phyloP scores from a whole-genome alignment of 2,329 filamentous ascomycete genomes.

The Gremmenia infestans region DNA sequence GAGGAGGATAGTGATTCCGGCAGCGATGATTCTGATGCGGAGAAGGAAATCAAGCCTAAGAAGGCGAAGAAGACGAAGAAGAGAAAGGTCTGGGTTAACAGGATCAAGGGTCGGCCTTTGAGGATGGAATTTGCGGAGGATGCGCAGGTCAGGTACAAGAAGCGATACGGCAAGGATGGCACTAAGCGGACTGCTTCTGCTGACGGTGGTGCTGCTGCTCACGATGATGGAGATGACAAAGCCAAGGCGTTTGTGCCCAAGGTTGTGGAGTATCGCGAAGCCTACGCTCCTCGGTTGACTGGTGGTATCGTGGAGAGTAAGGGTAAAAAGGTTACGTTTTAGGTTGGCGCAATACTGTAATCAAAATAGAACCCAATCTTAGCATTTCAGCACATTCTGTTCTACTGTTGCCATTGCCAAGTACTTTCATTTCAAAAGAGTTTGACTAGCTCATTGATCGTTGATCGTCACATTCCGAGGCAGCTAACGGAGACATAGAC shows the following conservation, averaged over 20 bases:
- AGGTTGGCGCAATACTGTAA: constrained; percentile 36
- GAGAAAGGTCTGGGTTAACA: constrained; percentile 80
- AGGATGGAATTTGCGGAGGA: constrained; percentile 95
- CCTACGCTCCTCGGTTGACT: constrained; percentile 58
- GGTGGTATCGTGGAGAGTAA: constrained; percentile 73
- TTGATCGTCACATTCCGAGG: too few relatives aligned
- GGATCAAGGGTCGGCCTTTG: constrained; percentile 71
- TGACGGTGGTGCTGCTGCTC: constrained; percentile 1
- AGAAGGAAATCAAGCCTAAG: constrained; percentile 31
- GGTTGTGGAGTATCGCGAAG: constrained; percentile 43
- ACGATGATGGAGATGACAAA: constrained; percentile 23
- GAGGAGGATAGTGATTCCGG: constrained; percentile 29
- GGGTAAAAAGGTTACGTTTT: constrained; percentile 80
- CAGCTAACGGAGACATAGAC: too few relatives aligned
- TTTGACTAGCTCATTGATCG: too few relatives aligned
- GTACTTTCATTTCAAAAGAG: too few relatives aligned
- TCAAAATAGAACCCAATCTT: neutral
- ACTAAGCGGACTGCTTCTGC: constrained; percentile 33
- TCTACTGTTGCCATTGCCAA: too few relatives aligned
- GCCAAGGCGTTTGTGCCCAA: constrained; percentile 25
- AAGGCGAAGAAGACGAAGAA: constrained; percentile 55
- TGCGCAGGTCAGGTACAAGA: constrained; percentile 82
- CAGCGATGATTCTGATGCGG: constrained; percentile 30
- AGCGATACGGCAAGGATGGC: constrained; percentile 78
- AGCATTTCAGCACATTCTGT: too few relatives aligned